Conservation (phyloP, 2,329 filamentous ascomycete genomes). For the Penicillium sp. region DNA sequence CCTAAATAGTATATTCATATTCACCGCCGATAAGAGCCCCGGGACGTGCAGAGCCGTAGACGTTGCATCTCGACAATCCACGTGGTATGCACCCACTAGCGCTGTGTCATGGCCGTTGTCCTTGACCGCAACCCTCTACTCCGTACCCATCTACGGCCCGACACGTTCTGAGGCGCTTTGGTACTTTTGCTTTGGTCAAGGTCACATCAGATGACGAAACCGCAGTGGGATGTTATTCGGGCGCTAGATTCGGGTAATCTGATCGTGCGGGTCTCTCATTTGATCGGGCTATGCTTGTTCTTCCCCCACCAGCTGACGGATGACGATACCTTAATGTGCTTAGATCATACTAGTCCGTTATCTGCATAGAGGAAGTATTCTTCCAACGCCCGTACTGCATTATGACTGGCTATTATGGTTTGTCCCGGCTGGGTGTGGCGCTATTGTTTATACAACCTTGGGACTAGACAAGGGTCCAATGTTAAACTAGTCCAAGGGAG, state of each 20-base stretch:
- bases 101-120: slow-evolving; percentile 10
- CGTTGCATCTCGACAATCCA: slow-evolving; percentile 13
- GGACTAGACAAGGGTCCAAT: neutral
- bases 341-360: neutral
- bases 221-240: neutral
- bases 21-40: slow-evolving; percentile 15
- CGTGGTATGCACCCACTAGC: slow-evolving; percentile 15
- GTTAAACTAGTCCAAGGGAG: neutral
- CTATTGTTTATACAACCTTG: neutral
- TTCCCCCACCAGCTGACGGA: neutral
- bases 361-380: neutral
- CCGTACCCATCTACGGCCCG: slow-evolving; percentile 4
- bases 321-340: neutral
- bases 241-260: neutral
- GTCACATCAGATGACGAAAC: slow-evolving; percentile 1
- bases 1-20: slow-evolving; percentile 2
- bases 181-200: neutral
- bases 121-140: slow-evolving; percentile 8
- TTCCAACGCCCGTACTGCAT: neutral
- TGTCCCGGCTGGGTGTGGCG: neutral
- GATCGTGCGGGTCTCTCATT: neutral
- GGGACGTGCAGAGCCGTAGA: slow-evolving; percentile 2
- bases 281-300: slow-evolving; percentile 1
- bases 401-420: neutral
- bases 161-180: slow-evolving; percentile 2